A percentile compares a stretch with the other conserved stretches of the same genome.
Evolutionary conservation across 2,329 filamentous ascomycete species (phyloP).

Genomic region (Cryphonectria carpinicola): DNA sequence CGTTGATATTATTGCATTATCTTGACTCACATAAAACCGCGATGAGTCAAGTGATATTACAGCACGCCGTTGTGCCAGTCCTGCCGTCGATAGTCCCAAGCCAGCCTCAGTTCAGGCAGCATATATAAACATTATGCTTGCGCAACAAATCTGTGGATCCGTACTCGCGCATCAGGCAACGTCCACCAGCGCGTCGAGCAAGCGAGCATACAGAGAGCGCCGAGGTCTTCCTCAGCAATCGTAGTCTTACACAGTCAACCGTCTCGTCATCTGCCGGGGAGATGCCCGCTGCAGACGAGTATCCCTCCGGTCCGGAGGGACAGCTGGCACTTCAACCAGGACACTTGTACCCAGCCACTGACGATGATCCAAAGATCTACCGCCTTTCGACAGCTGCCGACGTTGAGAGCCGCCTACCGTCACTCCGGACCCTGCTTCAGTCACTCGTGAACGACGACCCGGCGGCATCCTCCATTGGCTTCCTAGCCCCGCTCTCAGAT

Average conservation of each 20-base stretch:
- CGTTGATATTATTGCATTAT: neutral
- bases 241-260: neutral
- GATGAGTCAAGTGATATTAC: neutral
- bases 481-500: constrained; percentile 36
- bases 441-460: constrained; percentile 37
- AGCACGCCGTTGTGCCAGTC: neutral
- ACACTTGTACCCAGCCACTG: neutral
- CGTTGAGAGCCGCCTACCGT: constrained; percentile 30
- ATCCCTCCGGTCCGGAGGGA: neutral
- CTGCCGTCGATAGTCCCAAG: neutral
- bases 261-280: neutral
- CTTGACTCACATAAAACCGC: neutral
- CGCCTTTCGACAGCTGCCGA: constrained; percentile 1
- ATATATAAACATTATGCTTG: neutral
- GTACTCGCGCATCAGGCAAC: neutral
- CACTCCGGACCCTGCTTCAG: constrained; percentile 33
- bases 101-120: neutral
- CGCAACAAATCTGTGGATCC: neutral
- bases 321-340: neutral
- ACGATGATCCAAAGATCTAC: neutral
- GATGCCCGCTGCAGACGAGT: neutral
- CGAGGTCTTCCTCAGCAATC: neutral
- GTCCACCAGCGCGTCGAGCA: neutral
- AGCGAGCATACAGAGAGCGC: neutral
- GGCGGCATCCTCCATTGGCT: constrained; percentile 35